Evolutionary conservation across 1,284 basidiomycete genomes (phyloP), one percentile per base, ranked within the genome.

Genomic region (Cutaneotrichosporon sp.): DNA sequence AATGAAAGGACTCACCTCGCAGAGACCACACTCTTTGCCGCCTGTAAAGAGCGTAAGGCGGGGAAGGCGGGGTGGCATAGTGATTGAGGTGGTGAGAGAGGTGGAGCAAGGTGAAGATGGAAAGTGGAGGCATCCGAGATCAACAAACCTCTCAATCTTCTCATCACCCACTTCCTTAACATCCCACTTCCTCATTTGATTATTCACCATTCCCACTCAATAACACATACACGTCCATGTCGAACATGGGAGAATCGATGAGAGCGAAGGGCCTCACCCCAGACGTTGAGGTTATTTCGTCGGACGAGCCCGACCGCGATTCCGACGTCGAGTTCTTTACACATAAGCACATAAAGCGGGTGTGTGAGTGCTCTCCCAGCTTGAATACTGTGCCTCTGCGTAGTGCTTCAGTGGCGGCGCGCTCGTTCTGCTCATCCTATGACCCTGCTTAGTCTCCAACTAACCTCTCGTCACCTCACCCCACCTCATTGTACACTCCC

Each of bases 21-120:
- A 81, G 18, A 81, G 65, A 21, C 74, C 75, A 59, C 79, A 81
- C 62, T 81, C 78, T 53, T 77, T 78, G 16, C 79, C 79, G 34
- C 79, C 79, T 26, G 79, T 81, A 64, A 70, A 81, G 31, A 81
- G 75, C 16, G 78, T 80, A 52, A 81, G 68, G 21, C 70, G 70
- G 6, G 77, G 77, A 5, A 79, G n/a, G 26, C 70, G 67, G 58
- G 74, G 73, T 21, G 77, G 72, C 77, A 79, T 79, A 21, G 50
- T 38, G 8, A 42, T 5, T 36, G 60, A 34, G 38, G 32, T 47
- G 31, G 51, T n/a, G 55, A 6, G 14, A 22, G 46, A 26, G 18
- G 13, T 47, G 40, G 3, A 22, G 30, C 3, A n/a, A 36, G 13
- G 46, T 13, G 34, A 36, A 21, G 53, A 26, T 26, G 11, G 53